Evolutionary conservation across 129 eudicot species (phyloP).

Genomic region (Tagetes erecta): DNA sequence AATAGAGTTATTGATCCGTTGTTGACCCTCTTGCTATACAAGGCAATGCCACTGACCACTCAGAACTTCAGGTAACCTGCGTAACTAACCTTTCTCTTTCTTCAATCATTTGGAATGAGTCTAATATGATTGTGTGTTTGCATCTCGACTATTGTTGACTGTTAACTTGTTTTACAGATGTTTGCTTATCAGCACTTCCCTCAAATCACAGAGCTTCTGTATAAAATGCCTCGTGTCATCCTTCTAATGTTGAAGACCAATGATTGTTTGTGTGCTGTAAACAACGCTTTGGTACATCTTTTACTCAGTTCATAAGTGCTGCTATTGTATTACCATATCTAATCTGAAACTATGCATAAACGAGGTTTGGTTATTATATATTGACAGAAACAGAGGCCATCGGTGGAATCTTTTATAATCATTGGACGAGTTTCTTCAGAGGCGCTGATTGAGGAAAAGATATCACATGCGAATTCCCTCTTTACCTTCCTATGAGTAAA

Average conservation of each 20-base stretch:
- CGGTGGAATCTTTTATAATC: constrained; percentile 75
- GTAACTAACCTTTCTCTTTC: too few species aligned
- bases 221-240: constrained; percentile 89
- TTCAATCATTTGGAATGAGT: background rate
- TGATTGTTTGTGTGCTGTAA: constrained; percentile 89
- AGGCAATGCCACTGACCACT: too few species aligned
- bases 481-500: constrained; percentile 51
- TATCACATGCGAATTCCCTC: constrained; percentile 49
- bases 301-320: background rate
- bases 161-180: constrained; percentile 53
- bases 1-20: too few species aligned
- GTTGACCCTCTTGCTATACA: too few species aligned
- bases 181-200: constrained; percentile 85
- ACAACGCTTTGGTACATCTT: constrained; percentile 63
- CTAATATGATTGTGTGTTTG: background rate
- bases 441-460: constrained; percentile 66
- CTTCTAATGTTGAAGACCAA: constrained; percentile 89
- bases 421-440: constrained; percentile 89
- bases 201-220: constrained; percentile 84
- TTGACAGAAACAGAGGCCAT: constrained; percentile 65
- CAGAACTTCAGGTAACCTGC: too few species aligned
- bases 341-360: background rate
- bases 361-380: constrained; percentile 9
- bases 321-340: background rate
- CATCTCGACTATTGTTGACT: background rate